These are phyloP conservation scores for Nitzschia inconspicua DNA, from an alignment of 108 stramenopile species.

Conservation along the genomic window DNA sequence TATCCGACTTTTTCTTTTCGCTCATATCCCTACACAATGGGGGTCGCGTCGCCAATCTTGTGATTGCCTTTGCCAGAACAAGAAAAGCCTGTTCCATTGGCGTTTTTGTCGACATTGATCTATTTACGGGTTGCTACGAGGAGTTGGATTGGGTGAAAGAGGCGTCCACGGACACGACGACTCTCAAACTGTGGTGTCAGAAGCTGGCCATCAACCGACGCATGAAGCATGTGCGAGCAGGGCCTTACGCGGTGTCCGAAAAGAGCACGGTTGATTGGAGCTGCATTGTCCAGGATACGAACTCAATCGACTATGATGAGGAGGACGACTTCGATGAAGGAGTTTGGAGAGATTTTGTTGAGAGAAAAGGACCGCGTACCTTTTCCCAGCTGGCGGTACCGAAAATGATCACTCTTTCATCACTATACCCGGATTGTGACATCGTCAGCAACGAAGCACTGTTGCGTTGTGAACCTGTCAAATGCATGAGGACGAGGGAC, in stretches of 20 bases:
- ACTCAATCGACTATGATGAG: constrained; percentile 44
- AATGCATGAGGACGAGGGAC: constrained; percentile 33
- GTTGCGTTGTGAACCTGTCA: constrained; percentile 44
- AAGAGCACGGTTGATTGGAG: constrained; percentile 18
- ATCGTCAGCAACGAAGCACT: constrained; percentile 62
- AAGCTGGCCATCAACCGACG: constrained; percentile 56
- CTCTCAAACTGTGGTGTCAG: constrained; percentile 52
- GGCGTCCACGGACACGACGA: constrained; percentile 3
- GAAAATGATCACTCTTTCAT: constrained; percentile 53
- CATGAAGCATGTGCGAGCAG: constrained; percentile 45
- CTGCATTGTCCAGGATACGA: constrained; percentile 28
- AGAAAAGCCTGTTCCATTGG: constrained; percentile 47
- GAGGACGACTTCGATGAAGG: constrained; percentile 45
- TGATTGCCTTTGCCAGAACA: constrained; percentile 43
- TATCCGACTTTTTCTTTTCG: constrained; percentile 53
- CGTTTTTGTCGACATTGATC: constrained; percentile 47
- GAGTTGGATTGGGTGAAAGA: constrained; percentile 65
- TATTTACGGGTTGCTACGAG: constrained; percentile 45
- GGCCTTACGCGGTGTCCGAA: constrained; percentile 42
- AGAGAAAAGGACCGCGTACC: constrained; percentile 2
- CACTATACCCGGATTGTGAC: constrained; percentile 59
- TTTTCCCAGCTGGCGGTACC: constrained; percentile 19
- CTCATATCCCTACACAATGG: constrained; percentile 42
- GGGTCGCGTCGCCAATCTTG: constrained; percentile 37
- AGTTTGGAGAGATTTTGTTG: constrained; percentile 43